Base-by-base conservation (phyloP, 441 rosid genomes). In the Dalechampia spathulata region DNA sequence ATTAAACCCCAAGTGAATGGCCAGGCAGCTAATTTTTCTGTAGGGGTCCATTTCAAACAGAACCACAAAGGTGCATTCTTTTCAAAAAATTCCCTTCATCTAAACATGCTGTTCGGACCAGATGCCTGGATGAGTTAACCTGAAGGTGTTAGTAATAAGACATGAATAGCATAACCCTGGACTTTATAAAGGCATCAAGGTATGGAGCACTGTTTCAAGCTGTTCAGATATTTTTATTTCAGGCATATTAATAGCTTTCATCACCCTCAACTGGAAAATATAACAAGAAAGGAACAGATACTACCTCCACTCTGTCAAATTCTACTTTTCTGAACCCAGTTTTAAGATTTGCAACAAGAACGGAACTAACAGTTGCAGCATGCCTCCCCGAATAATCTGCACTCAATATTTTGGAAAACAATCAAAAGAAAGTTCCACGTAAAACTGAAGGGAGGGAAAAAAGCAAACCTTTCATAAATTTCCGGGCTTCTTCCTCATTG, bases 281-380 rank as follows among this genome's bases (percentile, higher is more conserved):
- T 5, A 7, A 16, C 42, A 19, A 38, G 60, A 42, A 37, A 57
- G 36, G 47, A 60, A 57, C 36, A 32, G 45, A 40, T 16, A 30
- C 37, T 72, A 92, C 97, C 96, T 86, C 94, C 69, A 76, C 97
- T 70, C 80, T 73, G 62, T 89, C 96, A 63, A 80, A 80, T 39
- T 73, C 94, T 54, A 87, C 94, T 78, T 79, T 85, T 46, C 81
- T 71, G 57, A 62, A 49, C 52, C 96, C 85, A 13, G 86, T 83
- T 69, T 81, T 85, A 47, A 88, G 78, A 61, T 92, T 86, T 37
- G 87, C 78, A 20, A 86, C 90, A 50, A 82, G 76, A 70, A 92
- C 94, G 62, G 96, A 86, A 54, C 94, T 78, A 61, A 89, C 83
- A 23, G 97, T 92, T 69, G 96, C 86, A 58, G 88, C 80, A 27